Base-by-base conservation (phyloP, 2,329 filamentous ascomycete genomes). In the Cadophora luteo-olivacea region DNA sequence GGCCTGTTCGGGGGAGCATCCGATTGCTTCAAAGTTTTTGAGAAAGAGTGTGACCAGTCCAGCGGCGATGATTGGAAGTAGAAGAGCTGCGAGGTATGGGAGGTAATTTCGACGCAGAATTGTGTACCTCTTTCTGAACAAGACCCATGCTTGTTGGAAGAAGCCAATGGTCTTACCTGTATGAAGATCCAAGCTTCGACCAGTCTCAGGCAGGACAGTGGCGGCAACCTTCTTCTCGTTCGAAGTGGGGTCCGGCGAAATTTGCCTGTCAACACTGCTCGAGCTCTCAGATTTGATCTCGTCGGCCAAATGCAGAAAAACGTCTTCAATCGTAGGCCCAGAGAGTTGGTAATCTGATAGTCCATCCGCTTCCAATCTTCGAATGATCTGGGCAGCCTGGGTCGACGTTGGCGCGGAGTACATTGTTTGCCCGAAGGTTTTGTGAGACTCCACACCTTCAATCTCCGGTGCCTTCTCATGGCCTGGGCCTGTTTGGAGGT, bases 321-420 rank as follows among this genome's bases (percentile, higher is more conserved):
- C 94, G 73, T 97, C 94, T 78, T 97, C 95, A 51, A 97, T 94
- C 0, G 93, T 97, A 0, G 94, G 95, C 0, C 93, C 93, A 19
- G 91, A 92, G 72, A 97, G 92, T 68, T 94, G 90, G 78, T 97
- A 97, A 68, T 97, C 91, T 19, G 84, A 84, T 51, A 97, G 85
- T 0, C 88, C 88, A 1, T 84, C 82, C 0, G 83, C 80, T 77
- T 97, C 91, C 0, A 97, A 83, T 11, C 84, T 79, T 60, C 86
- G 84, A 70, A 97, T 91, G 57, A 95, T 90, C 4, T 85, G 80
- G 0, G 92, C 91, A 0, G 93, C 92, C 57, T 91, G 84, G 22
- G 84, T 81, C 0, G 93, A 96, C 8, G 90, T 86, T 0, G 88
- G 82, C 0, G 94, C 88, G 57, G 89, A 85, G 75, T 94, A 97